These are phyloP conservation scores for Teratosphaeria nubilosa DNA, from an alignment of 2,329 filamentous ascomycete species.

Conservation along the genomic window DNA sequence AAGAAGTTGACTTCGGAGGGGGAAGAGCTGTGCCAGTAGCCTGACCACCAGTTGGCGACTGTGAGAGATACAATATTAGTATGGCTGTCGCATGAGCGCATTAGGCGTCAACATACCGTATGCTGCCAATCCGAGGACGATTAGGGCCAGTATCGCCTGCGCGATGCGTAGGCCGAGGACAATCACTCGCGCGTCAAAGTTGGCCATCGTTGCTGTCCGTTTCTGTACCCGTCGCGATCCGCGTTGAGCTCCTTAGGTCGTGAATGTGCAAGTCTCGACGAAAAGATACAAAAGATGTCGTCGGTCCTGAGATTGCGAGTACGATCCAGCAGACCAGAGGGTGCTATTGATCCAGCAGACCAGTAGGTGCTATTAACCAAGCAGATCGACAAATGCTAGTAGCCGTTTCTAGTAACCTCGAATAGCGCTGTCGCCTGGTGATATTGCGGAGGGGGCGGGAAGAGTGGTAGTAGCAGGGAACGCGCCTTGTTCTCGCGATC, in stretches of 20 bases:
- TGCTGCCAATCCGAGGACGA: slow-evolving; percentile 64
- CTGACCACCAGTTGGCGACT: slow-evolving; percentile 48
- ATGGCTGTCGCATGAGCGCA: background rate
- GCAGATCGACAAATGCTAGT: background rate
- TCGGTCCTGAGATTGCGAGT: background rate
- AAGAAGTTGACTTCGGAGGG: slow-evolving; percentile 62
- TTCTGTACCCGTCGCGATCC: background rate
- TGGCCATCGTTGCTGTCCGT: slow-evolving; percentile 2
- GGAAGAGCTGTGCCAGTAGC: slow-evolving; percentile 41
- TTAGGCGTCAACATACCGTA: slow-evolving; percentile 48
- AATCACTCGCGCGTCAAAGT: slow-evolving; percentile 18
- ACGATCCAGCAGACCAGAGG: background rate
- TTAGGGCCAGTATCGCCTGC: slow-evolving; percentile 58
- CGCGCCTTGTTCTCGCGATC: background rate
- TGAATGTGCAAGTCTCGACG: background rate
- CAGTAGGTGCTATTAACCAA: no score
- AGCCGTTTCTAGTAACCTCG: background rate
- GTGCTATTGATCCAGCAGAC: no score
- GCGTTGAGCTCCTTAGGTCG: background rate
- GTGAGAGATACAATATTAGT: background rate
- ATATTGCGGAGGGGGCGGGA: background rate
- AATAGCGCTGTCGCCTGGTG: background rate
- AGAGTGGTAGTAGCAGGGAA: background rate
- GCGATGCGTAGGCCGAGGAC: slow-evolving; percentile 55
- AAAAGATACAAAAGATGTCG: background rate